phyloP scores from a whole-genome alignment of 345 rosid species.

The Noccaea caerulescens region DNA sequence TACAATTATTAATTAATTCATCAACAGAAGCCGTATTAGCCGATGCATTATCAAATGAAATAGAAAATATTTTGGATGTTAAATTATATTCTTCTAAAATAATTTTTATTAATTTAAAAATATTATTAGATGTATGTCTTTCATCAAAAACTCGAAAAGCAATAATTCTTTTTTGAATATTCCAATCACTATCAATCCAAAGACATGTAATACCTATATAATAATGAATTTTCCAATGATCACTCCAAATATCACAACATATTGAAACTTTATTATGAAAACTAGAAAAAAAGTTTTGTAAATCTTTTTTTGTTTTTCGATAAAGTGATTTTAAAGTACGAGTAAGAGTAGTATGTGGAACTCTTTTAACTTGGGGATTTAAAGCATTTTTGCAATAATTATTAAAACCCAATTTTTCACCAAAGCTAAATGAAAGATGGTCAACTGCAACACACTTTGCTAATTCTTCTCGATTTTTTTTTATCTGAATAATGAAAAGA shows the following conservation, averaged over 20 bases:
- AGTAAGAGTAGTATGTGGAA: not conserved
- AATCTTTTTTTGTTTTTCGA: not conserved
- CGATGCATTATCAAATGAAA: constrained; percentile 1
- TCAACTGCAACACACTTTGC: not conserved
- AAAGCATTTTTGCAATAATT: not conserved
- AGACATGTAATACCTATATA: constrained; percentile 16
- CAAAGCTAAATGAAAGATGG: not conserved
- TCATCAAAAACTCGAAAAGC: constrained; percentile 19
- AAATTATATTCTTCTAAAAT: constrained; percentile 14
- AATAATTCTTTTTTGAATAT: constrained; percentile 11
- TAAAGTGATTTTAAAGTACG: not conserved
- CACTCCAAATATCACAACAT: constrained; percentile 16
- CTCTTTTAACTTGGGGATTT: not conserved
- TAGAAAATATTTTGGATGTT: constrained; percentile 2
- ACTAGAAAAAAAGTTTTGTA: not conserved
- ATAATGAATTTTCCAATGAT: constrained; percentile 8
- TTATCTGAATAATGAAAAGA: not conserved
- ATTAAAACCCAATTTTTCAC: not conserved
- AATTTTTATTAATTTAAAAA: not conserved
- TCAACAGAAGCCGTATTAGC: not conserved
- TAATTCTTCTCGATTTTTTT: not conserved
- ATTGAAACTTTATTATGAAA: not conserved
- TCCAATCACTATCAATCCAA: constrained; percentile 8
- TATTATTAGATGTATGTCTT: constrained; percentile 8
- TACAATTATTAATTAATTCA: constrained; percentile 18